Conservation (phyloP, 2,329 filamentous ascomycete species). For the Epichloe typhina region DNA sequence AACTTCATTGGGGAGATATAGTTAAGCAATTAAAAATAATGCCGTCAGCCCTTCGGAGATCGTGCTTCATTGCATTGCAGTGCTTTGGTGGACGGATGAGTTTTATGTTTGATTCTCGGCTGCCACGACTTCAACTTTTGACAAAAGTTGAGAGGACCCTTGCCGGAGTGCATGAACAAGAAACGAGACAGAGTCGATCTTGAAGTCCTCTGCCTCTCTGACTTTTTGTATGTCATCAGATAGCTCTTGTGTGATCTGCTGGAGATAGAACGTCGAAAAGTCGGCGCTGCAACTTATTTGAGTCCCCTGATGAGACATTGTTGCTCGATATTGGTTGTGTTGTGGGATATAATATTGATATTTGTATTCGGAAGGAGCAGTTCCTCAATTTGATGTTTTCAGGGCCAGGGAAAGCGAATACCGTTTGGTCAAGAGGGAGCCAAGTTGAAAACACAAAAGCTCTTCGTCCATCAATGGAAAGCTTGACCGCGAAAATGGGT, state of each 20-base stretch:
- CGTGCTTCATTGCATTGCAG: too few species aligned
- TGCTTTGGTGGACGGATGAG: too few species aligned
- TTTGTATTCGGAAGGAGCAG: neutral
- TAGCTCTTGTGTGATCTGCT: conserved; percentile 55
- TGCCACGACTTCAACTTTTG: neutral
- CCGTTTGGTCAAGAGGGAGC: too few species aligned
- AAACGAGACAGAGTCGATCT: conserved; percentile 47
- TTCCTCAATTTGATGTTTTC: too few species aligned
- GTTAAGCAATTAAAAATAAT: too few species aligned
- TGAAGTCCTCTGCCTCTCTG: conserved; percentile 57
- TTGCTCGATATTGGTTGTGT: neutral
- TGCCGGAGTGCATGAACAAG: conserved; percentile 57
- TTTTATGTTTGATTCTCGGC: conserved; percentile 24
- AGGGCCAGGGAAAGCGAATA: too few species aligned
- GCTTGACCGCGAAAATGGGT: too few species aligned
- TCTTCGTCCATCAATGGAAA: too few species aligned
- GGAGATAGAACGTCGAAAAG: conserved; percentile 56
- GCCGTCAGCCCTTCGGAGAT: too few species aligned
- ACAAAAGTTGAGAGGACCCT: conserved; percentile 45
- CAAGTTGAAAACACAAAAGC: too few species aligned
- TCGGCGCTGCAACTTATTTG: conserved; percentile 13
- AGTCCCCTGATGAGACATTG: neutral
- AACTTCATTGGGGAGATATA: too few species aligned
- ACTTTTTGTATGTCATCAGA: conserved; percentile 62
- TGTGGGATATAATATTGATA: neutral